A percentile compares a stretch with the other conserved stretches of the same genome.
Conservation (phyloP, 371 early-diverging fungal genomes). For the Batrachochytrium dendrobatidis region DNA sequence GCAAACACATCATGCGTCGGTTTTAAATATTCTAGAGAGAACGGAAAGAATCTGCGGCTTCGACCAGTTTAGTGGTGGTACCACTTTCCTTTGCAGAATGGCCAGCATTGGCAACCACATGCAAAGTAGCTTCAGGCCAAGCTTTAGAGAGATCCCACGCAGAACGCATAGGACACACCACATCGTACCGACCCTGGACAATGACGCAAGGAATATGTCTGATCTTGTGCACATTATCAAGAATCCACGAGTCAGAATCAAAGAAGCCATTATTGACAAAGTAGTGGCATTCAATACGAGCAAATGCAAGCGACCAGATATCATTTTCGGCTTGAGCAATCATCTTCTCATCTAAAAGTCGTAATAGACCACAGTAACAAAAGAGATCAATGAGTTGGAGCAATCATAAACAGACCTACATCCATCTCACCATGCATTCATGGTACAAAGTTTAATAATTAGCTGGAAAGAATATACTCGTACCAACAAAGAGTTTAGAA, state of each 20-base stretch:
- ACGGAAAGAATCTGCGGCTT: constrained; percentile 47
- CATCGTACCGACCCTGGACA: constrained; percentile 52
- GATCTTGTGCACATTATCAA: constrained; percentile 49
- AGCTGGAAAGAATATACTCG: not conserved
- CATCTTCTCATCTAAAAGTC: constrained; percentile 37
- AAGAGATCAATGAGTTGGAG: too few relatives aligned
- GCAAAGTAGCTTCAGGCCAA: constrained; percentile 58
- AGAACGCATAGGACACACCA: constrained; percentile 52
- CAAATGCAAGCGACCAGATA: constrained; percentile 56
- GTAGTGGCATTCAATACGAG: constrained; percentile 55
- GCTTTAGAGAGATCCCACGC: constrained; percentile 56
- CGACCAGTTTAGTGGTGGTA: constrained; percentile 40
- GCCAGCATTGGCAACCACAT: constrained; percentile 49
- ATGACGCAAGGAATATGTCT: constrained; percentile 53
- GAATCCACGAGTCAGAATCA: constrained; percentile 41
- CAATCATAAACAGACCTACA: not conserved
- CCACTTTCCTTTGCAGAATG: constrained; percentile 54
- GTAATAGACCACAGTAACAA: constrained; percentile 3
- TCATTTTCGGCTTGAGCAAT: constrained; percentile 49
- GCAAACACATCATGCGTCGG: too few relatives aligned
- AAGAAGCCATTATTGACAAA: constrained; percentile 63
- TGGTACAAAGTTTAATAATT: too few relatives aligned
- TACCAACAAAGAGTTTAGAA: constrained; percentile 31
- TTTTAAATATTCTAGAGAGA: constrained; percentile 11
- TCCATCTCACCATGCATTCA: too few relatives aligned